A percentile compares a stretch with the other conserved stretches of the same genome.
phyloP scores from a whole-genome alignment of 345 rosid genomes.

The Rhizophora apiculata region DNA sequence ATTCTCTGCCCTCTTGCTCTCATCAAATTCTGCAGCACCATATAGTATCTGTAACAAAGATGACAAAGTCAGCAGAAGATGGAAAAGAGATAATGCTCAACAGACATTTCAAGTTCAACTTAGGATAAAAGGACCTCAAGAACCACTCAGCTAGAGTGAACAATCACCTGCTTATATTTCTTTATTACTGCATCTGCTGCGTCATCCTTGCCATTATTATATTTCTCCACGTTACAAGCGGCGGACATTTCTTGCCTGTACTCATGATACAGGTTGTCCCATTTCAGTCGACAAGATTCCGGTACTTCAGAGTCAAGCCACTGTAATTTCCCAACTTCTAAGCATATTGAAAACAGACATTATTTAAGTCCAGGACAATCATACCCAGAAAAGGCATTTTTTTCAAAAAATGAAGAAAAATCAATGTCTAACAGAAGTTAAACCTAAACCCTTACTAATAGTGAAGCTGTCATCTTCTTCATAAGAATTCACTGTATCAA shows the following conservation, averaged over 20 bases:
- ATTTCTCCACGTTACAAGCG: constrained; percentile 17
- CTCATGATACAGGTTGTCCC: constrained; percentile 26
- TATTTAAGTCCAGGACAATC: too few relatives aligned
- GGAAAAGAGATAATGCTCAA: too few relatives aligned
- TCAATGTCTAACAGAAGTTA: too few relatives aligned
- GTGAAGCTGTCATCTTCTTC: constrained; percentile 21
- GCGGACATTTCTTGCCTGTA: constrained; percentile 51
- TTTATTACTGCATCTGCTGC: constrained; percentile 32
- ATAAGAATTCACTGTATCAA: constrained; percentile 38
- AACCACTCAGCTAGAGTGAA: too few relatives aligned
- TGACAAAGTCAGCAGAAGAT: background rate
- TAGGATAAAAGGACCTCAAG: too few relatives aligned
- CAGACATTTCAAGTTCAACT: too few relatives aligned
- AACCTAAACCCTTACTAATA: constrained; percentile 32
- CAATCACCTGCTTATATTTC: constrained; percentile 56
- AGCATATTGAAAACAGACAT: too few relatives aligned
- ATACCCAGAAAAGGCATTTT: too few relatives aligned
- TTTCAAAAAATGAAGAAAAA: background rate
- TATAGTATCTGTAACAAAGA: constrained; percentile 42
- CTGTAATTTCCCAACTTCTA: constrained; percentile 44
- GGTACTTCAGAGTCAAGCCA: constrained; percentile 34
- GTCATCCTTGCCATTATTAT: constrained; percentile 4
- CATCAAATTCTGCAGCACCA: constrained; percentile 44
- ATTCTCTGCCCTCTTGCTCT: constrained; percentile 33
- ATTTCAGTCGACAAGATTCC: constrained; percentile 20